Percentiles rank a stretch among this genome's conserved stretches.
Evolutionary conservation across 495 filamentous ascomycete genomes (phyloP).

Genomic region (Pyrenula massariospora): DNA sequence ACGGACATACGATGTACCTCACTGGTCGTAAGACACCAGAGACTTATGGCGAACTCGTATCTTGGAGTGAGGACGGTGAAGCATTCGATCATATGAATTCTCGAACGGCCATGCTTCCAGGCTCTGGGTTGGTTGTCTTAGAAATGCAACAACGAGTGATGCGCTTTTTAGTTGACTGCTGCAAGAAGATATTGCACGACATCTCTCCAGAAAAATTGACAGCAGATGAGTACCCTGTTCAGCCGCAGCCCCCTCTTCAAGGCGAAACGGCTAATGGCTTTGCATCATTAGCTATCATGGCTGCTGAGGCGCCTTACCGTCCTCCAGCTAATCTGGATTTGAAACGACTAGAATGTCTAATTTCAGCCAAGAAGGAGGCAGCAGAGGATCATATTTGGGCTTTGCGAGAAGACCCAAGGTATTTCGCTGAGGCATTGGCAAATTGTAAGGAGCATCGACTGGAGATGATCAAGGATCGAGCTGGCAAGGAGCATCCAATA

Average conservation of each 20-base stretch:
- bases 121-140: conserved; percentile 31
- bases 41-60: conserved; percentile 33
- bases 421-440: conserved; percentile 25
- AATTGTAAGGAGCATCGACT: conserved; percentile 28
- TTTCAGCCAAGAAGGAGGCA: conserved; percentile 21
- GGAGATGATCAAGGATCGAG: conserved; percentile 19
- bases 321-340: conserved; percentile 28
- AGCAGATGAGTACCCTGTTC: conserved; percentile 9
- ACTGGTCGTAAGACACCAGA: conserved; percentile 16
- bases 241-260: conserved; percentile 13
- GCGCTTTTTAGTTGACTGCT: conserved; percentile 29
- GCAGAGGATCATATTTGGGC: conserved; percentile 39
- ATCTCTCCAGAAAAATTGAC: conserved; percentile 10
- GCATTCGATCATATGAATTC: conserved; percentile 18
- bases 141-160: conserved; percentile 32
- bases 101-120: conserved; percentile 18
- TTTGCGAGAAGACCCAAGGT: conserved; percentile 43
- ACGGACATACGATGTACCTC: conserved; percentile 29
- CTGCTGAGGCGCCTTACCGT: conserved; percentile 35
- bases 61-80: conserved; percentile 24
- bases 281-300: conserved; percentile 18
- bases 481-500: conserved; percentile 16
- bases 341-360: conserved; percentile 20
- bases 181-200: conserved; percentile 30
- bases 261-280: conserved; percentile 6